Evolutionary conservation across 1,284 basidiomycete species (phyloP).

Genomic region (Melanopsichium pennsylvanicum): DNA sequence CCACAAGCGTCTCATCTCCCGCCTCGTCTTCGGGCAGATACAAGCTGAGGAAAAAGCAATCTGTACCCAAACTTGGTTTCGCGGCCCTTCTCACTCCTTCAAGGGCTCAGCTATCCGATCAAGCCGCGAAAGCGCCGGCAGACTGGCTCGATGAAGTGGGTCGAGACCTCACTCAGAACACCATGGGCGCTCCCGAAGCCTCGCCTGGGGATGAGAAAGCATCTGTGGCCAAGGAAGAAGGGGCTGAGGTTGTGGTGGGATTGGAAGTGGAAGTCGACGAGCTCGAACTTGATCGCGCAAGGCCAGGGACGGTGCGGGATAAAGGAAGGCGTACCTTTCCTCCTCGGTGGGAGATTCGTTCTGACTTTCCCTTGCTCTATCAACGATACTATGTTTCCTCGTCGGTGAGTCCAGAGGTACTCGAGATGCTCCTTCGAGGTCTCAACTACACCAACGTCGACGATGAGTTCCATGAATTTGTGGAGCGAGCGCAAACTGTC

Average conservation of each 20-base stretch:
- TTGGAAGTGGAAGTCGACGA: not conserved
- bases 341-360: slow-evolving; percentile 16
- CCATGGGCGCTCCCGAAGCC: not conserved
- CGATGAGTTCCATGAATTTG: slow-evolving; percentile 12
- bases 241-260: not conserved
- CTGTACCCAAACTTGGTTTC: slow-evolving; percentile 12
- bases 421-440: slow-evolving; percentile 22
- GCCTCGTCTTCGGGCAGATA: slow-evolving; percentile 21
- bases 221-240: not conserved
- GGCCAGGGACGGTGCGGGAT: not conserved
- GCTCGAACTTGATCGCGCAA: not conserved
- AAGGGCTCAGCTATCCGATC: not conserved
- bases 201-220: not conserved
- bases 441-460: slow-evolving; percentile 16
- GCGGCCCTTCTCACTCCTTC: slow-evolving; percentile 11
- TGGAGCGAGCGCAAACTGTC: slow-evolving; percentile 15
- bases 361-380: slow-evolving; percentile 33
- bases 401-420: slow-evolving; percentile 33
- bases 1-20: slow-evolving; percentile 5
- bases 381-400: slow-evolving; percentile 39
- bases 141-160: slow-evolving; percentile 1
- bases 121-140: not conserved
- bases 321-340: slow-evolving; percentile 22
- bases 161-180: not conserved
- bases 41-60: slow-evolving; percentile 18